Base-by-base conservation (phyloP, 176 grass and related monocot genomes). In the Cocos nucifera region DNA sequence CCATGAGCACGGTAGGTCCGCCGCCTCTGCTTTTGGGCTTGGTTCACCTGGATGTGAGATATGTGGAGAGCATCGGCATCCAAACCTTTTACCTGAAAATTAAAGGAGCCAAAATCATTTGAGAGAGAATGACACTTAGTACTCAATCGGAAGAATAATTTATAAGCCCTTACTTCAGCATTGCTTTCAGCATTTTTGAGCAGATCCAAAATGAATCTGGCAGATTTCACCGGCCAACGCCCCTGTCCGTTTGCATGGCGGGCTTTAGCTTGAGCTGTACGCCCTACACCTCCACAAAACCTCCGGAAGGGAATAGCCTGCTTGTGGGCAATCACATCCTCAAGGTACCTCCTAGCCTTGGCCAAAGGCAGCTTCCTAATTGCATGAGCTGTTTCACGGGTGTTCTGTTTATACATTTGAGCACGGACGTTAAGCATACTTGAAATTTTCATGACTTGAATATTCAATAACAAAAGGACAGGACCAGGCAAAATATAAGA, bases 151-250 rank as follows among this genome's bases (percentile, higher is more conserved):
- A 39, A 3, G 4, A 48, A 4, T 4, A 26, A 22, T 21, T 19
- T 27, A 17, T 19, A 30, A 16, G 4, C 5, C 32, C 28, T 19
- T 69, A 67, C 65, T 4, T 67, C 86, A 57, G 82, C 82, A 2
- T 85, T 85, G 61, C 82, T 95, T 82, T 95, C 90, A 22, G 89
- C 89, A 75, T 83, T 86, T 73, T 95, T 95, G n/a, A 89, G 82
- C 20, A 95, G 32, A 78, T 89, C 89, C 67, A 95, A 65, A 29
- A 95, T 78, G 35, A 95, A 95, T 21, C 29, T 68, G 25, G 89
- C 89, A 54, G 89, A 95, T 50, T 95, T 95, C 22, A 21, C 69
- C 21, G 90, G 90, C 90, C 85, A 95, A 39, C 85, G 79, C n/a
- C 90, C 90, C 56, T 89, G 90, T 5, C 85, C 82, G 55, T 95